Percentiles rank a stretch among this genome's conserved stretches.
Conservation (phyloP, 2,329 filamentous ascomycete genomes). For the Pyrenochaeta sp. region DNA sequence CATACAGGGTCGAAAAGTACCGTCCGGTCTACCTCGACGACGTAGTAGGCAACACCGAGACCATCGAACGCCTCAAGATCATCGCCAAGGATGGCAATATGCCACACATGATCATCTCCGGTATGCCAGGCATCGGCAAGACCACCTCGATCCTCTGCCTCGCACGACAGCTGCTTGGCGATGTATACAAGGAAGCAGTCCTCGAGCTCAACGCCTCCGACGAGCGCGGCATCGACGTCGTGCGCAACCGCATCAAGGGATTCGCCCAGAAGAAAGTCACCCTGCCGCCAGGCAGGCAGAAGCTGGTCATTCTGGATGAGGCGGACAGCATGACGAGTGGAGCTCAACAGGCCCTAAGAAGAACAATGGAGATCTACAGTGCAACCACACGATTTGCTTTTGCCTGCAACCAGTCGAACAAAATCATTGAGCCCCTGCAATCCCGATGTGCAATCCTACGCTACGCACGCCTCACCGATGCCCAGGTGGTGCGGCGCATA, state of each 20-base stretch:
- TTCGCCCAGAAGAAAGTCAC: constrained; percentile 99
- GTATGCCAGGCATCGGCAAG: constrained; percentile 98
- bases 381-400: constrained; percentile 97
- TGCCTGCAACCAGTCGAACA: constrained; percentile 98
- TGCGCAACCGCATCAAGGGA: constrained; percentile 95
- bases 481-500: constrained; percentile 87
- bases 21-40: constrained; percentile 93
- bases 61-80: constrained; percentile 95
- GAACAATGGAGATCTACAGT: constrained; percentile 99
- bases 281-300: constrained; percentile 86
- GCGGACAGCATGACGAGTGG: constrained; percentile 96
- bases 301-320: constrained; percentile 96
- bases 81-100: constrained; percentile 99
- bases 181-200: constrained; percentile 96
- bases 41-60: constrained; percentile 97
- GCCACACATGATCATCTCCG: constrained; percentile 99
- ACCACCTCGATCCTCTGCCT: constrained; percentile 95
- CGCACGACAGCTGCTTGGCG: constrained; percentile 87
- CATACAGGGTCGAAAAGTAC: constrained; percentile 95
- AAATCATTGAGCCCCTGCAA: constrained; percentile 99
- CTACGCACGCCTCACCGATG: constrained; percentile 90
- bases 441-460: constrained; percentile 95
- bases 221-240: constrained; percentile 96
- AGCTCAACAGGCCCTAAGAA: constrained; percentile 90
- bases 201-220: constrained; percentile 96